A percentile compares a stretch with the other conserved stretches of the same genome.
Conservation (phyloP, 495 filamentous ascomycete species). For the Hapsidospora chrysogenum region DNA sequence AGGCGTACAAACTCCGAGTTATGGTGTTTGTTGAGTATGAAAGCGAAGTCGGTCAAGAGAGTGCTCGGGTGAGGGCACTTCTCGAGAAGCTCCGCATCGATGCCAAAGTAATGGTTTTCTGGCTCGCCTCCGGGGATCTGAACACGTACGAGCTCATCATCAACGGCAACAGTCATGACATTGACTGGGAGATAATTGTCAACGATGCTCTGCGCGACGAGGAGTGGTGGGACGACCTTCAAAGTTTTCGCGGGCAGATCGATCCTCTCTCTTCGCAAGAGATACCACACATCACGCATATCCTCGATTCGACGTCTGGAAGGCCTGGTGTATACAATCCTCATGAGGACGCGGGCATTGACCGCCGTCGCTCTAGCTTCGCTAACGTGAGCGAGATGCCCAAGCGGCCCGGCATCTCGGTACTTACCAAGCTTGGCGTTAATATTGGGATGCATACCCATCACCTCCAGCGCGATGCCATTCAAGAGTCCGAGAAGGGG, state of each 20-base stretch:
- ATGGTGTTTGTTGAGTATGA: slow-evolving; percentile 84
- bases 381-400: slow-evolving; percentile 18
- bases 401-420: slow-evolving; percentile 47
- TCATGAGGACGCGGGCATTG: slow-evolving; percentile 7
- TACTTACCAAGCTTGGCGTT: slow-evolving; percentile 40
- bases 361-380: slow-evolving; percentile 17
- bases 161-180: slow-evolving; percentile 35
- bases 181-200: slow-evolving; percentile 33
- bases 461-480: slow-evolving; percentile 45
- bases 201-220: slow-evolving; percentile 46
- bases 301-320: slow-evolving; percentile 18
- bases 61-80: slow-evolving; percentile 51
- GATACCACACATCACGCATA: slow-evolving; percentile 13
- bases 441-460: slow-evolving; percentile 67
- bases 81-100: slow-evolving; percentile 70
- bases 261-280: slow-evolving; percentile 30
- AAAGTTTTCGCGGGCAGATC: slow-evolving; percentile 36
- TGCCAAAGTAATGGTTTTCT: slow-evolving; percentile 65
- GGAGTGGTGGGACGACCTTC: slow-evolving; percentile 74
- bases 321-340: slow-evolving; percentile 14
- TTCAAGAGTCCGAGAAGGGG: slow-evolving; percentile 33
- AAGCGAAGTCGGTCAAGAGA: slow-evolving; percentile 66
- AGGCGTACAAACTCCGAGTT: slow-evolving; percentile 55
- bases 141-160: slow-evolving; percentile 64
- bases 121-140: slow-evolving; percentile 58